Conservation (phyloP, 805 yeast species). For the Kodamaea sagamina region DNA sequence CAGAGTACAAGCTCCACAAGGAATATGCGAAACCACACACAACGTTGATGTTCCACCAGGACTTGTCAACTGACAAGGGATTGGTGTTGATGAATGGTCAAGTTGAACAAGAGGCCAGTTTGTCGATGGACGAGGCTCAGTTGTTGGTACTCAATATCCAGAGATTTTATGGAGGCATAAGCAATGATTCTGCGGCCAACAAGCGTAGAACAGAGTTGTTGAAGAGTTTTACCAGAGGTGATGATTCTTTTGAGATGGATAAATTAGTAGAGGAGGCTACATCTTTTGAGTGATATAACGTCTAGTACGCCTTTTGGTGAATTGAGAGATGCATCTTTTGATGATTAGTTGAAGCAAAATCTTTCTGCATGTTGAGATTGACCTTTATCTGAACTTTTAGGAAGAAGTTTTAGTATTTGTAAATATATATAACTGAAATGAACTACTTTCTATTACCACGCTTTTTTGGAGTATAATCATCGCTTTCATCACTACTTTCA, state of each 20-base stretch:
- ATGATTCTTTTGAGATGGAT: slow-evolving; percentile 64
- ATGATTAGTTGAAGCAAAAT: too few species aligned
- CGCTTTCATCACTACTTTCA: not conserved
- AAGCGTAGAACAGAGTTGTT: slow-evolving; percentile 57
- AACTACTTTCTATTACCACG: too few species aligned
- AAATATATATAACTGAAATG: too few species aligned
- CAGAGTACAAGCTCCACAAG: slow-evolving; percentile 85
- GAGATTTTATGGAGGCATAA: slow-evolving; percentile 75
- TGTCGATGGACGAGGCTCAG: slow-evolving; percentile 76
- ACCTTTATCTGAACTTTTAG: too few species aligned
- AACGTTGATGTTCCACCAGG: slow-evolving; percentile 83
- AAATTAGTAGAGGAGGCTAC: slow-evolving; percentile 71
- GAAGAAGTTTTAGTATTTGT: too few species aligned
- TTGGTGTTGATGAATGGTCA: slow-evolving; percentile 84
- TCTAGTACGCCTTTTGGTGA: too few species aligned
- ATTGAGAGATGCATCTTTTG: too few species aligned
- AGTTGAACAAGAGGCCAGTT: slow-evolving; percentile 68
- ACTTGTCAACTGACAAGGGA: slow-evolving; percentile 58
- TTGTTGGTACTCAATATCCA: slow-evolving; percentile 73
- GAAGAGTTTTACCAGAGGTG: slow-evolving; percentile 69
- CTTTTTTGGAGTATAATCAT: too few species aligned
- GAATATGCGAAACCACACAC: slow-evolving; percentile 97
- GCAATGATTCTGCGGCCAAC: slow-evolving; percentile 33
- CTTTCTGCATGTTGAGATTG: too few species aligned
- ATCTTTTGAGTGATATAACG: slow-evolving; percentile 51